Evolutionary conservation across 2,329 filamentous ascomycete species (phyloP), one percentile per base, ranked within the genome.

Genomic region (Fusarium agapanthi): DNA sequence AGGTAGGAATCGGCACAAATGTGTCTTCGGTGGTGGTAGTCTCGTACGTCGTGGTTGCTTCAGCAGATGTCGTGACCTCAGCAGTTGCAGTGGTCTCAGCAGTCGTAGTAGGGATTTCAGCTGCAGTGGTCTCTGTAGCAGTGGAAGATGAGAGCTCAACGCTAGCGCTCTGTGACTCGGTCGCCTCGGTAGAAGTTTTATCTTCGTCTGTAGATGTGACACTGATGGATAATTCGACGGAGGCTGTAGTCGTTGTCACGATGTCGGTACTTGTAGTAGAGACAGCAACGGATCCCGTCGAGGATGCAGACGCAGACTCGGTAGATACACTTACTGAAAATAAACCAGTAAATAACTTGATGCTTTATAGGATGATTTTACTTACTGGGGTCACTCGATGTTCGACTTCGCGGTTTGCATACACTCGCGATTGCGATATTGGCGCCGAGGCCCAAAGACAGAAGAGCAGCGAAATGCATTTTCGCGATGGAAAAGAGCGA

Each of bases 221-320:
- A 18, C 22, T 48, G 15, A 18, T 10, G 14, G 45, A 48, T 2
- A 48, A 48, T 24, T 48, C 28, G 28, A 2, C 22, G 3, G 45
- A 50, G 6, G 28, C 12, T 24, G 45, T 14, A 24, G 15, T 50
- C 22, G 11, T 2, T 32, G 28, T 7, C 22, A 32, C 22, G 28
- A n/a, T n/a, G 7, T n/a, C 20, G 9, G 28, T 32, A 48, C 22
- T 48, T n/a, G 11, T 48, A 32, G 15, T 5, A 13, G 45, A 50
- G 3, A 10, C 28, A 18, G 11, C 15, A 1, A 14, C 22, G 1
- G 28, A 32, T 24, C 2, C 15, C 4, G 28, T 24, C 2, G 15
- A 14, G 1, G 45, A 24, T 0, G 22, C 4, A 18, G 28, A 50
- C 6, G 8, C 3, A 16, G 2, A 0, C 7, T 50, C 45, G 1